Conservation (phyloP, 2,329 filamentous ascomycete genomes). For the Grosmannia clavigera region DNA sequence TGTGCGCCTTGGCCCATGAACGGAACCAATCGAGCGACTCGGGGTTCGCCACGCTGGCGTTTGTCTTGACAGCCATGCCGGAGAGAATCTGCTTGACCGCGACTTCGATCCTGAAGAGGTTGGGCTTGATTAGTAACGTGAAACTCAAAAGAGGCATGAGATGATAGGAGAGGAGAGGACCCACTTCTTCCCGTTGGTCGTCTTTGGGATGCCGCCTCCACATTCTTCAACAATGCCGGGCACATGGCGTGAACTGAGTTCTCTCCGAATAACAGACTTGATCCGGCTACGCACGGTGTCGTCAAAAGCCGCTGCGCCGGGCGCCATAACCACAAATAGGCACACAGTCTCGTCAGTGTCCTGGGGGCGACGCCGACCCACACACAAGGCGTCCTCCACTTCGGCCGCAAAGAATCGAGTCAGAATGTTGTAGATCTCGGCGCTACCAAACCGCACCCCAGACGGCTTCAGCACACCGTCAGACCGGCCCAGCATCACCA, state of each 20-base stretch:
- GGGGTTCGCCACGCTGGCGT: conserved; percentile 86
- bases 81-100: conserved; percentile 94
- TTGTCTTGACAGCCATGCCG: conserved; percentile 74
- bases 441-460: conserved; percentile 82
- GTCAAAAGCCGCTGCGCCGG: conserved; percentile 38
- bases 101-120: conserved; percentile 60
- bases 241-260: conserved; percentile 82
- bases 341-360: conserved; percentile 81
- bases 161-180: conserved; percentile 19
- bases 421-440: conserved; percentile 94
- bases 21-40: conserved; percentile 82
- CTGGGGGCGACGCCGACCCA: conserved; percentile 58
- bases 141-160: not conserved
- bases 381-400: conserved; percentile 76
- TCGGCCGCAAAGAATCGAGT: conserved; percentile 68
- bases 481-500: conserved; percentile 84
- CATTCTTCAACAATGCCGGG: conserved; percentile 73
- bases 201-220: conserved; percentile 72
- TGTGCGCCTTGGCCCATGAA: conserved; percentile 53
- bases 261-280: conserved; percentile 55
- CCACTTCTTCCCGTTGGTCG: conserved; percentile 90
- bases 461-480: conserved; percentile 89
- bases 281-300: conserved; percentile 51
- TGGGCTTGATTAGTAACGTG: conserved; percentile 12
- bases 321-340: conserved; percentile 70